These are phyloP conservation scores for Prinsepia uniflora DNA, from an alignment of 306 rosid species.

Conservation along the genomic window DNA sequence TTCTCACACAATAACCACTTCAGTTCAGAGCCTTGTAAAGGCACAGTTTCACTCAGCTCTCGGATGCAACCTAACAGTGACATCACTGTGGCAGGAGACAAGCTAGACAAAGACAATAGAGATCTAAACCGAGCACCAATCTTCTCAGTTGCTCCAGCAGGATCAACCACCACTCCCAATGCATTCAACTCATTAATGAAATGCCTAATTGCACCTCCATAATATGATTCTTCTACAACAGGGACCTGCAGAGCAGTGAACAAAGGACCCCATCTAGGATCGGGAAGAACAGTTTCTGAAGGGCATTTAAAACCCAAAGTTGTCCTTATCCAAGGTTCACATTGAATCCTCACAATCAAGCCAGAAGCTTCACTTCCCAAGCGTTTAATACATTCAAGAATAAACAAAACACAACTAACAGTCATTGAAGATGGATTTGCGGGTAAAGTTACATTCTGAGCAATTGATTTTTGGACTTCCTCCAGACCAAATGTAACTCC, in stretches of 20 bases:
- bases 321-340: conserved; percentile 14
- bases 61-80: conserved; percentile 9
- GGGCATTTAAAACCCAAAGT: conserved; percentile 17
- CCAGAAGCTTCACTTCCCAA: neutral
- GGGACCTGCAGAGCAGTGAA: conserved; percentile 14
- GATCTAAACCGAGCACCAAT: conserved; percentile 8
- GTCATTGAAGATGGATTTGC: conserved; percentile 5
- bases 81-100: conserved; percentile 15
- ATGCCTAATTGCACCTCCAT: neutral
- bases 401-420: conserved; percentile 8
- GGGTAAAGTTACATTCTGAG: conserved; percentile 13
- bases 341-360: conserved; percentile 8
- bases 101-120: conserved; percentile 1
- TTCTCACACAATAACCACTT: conserved; percentile 16
- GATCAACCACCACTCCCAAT: conserved; percentile 22
- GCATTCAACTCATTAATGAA: conserved; percentile 14
- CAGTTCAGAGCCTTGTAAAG: conserved; percentile 5
- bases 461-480: conserved; percentile 11
- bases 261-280: conserved; percentile 14
- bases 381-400: conserved; percentile 14
- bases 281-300: conserved; percentile 16
- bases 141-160: neutral
- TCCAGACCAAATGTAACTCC: conserved; percentile 6
- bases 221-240: conserved; percentile 19
- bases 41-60: conserved; percentile 1